Percentiles rank a stretch among this genome's conserved stretches.
Evolutionary conservation across 139 green algal genomes (phyloP).

Genomic region (Tetraselmis striata): DNA sequence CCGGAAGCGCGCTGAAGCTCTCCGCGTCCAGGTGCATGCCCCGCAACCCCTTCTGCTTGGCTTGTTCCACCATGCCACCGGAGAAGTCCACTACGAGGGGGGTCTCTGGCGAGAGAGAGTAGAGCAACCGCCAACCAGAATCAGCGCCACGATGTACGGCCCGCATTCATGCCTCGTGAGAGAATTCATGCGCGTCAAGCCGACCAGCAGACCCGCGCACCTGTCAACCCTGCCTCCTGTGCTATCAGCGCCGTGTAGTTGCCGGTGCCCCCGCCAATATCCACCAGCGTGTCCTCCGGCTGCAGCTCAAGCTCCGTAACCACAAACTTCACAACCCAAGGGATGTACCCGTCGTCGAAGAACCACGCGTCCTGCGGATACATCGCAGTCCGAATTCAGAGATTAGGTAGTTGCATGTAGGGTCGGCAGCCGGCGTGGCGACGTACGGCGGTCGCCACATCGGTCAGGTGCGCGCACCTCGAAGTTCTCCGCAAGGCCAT

Average conservation of each 20-base stretch:
- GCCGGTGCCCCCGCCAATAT: background rate
- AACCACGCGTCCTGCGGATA: background rate
- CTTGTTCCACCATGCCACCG: background rate
- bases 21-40: background rate
- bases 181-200: too few relatives aligned
- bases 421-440: background rate
- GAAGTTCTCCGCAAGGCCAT: background rate
- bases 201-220: too few relatives aligned
- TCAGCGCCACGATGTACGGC: too few relatives aligned
- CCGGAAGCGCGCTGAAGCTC: background rate
- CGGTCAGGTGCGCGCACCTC: background rate
- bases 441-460: background rate
- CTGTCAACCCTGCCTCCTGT: background rate
- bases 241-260: background rate
- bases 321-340: background rate
- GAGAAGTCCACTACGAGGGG: background rate
- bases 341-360: background rate
- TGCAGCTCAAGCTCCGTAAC: background rate
- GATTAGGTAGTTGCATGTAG: background rate
- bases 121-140: too few relatives aligned
- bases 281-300: background rate
- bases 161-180: too few relatives aligned
- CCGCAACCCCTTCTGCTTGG: background rate
- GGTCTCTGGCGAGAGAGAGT: background rate
- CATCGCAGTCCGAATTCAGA: background rate